Evolutionary conservation across 2,329 filamentous ascomycete species (phyloP).

Genomic region (Phaeophleospora eucalypticola): DNA sequence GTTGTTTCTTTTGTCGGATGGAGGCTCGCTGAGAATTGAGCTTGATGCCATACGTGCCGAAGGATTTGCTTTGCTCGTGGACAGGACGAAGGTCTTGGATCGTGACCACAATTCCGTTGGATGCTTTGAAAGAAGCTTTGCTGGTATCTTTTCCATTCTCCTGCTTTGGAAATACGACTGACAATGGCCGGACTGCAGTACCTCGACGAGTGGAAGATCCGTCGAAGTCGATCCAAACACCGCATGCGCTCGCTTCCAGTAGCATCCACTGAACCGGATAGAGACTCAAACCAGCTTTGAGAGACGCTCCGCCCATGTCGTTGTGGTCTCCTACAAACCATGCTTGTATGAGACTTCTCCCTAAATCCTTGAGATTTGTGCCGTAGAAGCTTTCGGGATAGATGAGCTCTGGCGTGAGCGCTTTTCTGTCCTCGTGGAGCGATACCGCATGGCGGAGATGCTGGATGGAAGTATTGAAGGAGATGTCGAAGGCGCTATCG

Average conservation of each 20-base stretch:
- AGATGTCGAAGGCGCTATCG: conserved; percentile 28
- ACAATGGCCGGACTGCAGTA: conserved; percentile 6
- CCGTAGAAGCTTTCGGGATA: conserved; percentile 19
- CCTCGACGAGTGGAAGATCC: background rate
- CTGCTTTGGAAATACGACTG: conserved; percentile 16
- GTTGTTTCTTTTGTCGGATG: conserved; percentile 18
- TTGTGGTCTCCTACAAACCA: conserved; percentile 40
- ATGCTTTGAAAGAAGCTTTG: conserved; percentile 15
- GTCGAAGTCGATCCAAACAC: conserved; percentile 11
- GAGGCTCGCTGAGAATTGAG: conserved; percentile 11
- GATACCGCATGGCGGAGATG: conserved; percentile 39
- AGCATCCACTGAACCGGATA: conserved; percentile 45
- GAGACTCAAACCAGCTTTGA: conserved; percentile 37
- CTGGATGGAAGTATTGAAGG: conserved; percentile 33
- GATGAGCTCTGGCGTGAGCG: conserved; percentile 27
- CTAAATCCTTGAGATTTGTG: conserved; percentile 10
- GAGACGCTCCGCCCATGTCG: conserved; percentile 37
- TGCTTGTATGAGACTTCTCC: conserved; percentile 35
- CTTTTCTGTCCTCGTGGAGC: conserved; percentile 36
- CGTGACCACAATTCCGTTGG: conserved; percentile 17
- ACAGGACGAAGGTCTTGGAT: conserved; percentile 26
- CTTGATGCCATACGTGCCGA: conserved; percentile 16
- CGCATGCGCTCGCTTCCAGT: conserved; percentile 26
- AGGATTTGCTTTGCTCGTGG: conserved; percentile 13
- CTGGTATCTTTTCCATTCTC: conserved; percentile 8